Evolutionary conservation across 2,329 filamentous ascomycete species (phyloP).

Genomic region (Coniochaeta prunicola): DNA sequence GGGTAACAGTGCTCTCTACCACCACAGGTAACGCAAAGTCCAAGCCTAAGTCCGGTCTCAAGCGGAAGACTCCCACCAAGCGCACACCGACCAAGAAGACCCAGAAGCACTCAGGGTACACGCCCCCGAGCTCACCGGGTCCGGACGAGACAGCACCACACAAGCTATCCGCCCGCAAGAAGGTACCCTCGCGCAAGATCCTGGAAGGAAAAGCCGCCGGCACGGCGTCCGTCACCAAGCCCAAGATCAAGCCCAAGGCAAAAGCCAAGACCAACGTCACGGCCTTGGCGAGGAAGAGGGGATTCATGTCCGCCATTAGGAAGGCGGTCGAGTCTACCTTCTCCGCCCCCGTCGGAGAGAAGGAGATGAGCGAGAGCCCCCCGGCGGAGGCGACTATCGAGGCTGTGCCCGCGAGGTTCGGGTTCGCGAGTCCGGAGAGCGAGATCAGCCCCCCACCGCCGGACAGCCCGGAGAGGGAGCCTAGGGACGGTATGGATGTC

Average conservation of each 20-base stretch:
- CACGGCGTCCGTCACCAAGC: neutral
- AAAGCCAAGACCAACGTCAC: neutral
- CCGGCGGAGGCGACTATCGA: neutral
- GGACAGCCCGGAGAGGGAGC: neutral
- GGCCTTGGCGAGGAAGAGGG: neutral
- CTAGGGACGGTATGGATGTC: neutral
- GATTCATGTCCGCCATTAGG: neutral
- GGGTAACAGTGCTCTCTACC: neutral
- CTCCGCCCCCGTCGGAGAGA: neutral
- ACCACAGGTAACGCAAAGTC: neutral
- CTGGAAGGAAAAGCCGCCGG: neutral
- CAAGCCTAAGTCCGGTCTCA: neutral
- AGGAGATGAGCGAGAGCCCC: neutral
- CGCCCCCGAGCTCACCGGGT: neutral
- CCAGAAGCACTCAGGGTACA: neutral
- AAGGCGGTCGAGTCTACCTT: neutral
- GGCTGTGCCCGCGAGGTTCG: neutral
- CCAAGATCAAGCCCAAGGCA: neutral
- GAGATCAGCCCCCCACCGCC: neutral
- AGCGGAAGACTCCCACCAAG: neutral
- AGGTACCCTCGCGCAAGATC: neutral
- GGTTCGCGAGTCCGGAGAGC: neutral
- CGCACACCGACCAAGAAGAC: neutral
- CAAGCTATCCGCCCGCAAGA: neutral
- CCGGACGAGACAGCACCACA: too few species aligned